Conservation (phyloP, 164 flowering plant genomes). For the Macadamia tetraphylla region DNA sequence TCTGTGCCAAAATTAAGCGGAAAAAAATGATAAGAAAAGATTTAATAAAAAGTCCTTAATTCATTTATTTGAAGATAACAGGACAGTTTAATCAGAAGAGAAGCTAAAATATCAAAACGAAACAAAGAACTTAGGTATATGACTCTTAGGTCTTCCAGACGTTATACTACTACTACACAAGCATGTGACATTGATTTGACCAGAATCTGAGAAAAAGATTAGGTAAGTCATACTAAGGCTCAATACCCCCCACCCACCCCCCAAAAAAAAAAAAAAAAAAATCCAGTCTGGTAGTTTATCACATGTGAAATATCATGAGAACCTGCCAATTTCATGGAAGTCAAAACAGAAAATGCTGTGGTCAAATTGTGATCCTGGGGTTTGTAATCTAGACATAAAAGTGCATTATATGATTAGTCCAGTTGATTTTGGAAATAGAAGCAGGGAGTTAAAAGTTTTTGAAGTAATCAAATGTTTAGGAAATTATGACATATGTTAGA, state of each 20-base stretch:
- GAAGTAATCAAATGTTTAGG: background rate
- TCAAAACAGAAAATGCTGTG: background rate
- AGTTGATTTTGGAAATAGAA: background rate
- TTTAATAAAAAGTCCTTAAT: background rate
- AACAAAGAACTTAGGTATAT: background rate
- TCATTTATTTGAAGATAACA: too few species aligned
- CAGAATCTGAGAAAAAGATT: background rate
- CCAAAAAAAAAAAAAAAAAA: too few species aligned
- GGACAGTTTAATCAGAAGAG: background rate
- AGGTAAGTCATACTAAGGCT: background rate
- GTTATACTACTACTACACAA: background rate
- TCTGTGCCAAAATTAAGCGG: conserved; percentile 35
- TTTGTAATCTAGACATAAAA: background rate
- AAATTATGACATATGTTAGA: background rate
- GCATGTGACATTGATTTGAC: background rate
- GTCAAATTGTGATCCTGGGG: background rate
- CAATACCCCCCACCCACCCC: too few species aligned
- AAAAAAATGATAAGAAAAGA: background rate
- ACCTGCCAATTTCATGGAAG: background rate
- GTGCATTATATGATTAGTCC: background rate
- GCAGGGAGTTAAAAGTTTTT: background rate
- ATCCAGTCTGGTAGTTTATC: too few species aligned
- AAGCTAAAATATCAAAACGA: background rate
- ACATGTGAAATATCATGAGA: background rate
- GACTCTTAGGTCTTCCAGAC: background rate